phyloP scores from a whole-genome alignment of 1,139 yeast species.

The Pichia sp. region DNA sequence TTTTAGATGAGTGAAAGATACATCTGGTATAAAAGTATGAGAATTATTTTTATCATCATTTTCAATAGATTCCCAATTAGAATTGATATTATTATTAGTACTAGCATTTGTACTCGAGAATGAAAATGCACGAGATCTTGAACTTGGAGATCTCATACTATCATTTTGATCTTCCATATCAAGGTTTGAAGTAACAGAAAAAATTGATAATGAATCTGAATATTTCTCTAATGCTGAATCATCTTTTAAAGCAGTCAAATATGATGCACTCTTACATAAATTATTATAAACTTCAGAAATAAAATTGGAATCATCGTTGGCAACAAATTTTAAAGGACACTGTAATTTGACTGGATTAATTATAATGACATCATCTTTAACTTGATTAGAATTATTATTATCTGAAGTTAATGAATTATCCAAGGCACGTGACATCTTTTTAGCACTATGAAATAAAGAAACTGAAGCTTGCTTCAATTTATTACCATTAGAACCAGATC shows the following conservation, averaged over 20 bases:
- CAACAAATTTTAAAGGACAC: conserved; percentile 28
- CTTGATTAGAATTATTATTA: conserved; percentile 1
- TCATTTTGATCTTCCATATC: conserved; percentile 9
- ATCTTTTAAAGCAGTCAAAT: conserved; percentile 21
- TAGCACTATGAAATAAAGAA: conserved; percentile 12
- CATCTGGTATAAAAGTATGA: conserved; percentile 54
- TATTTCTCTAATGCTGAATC: conserved; percentile 9
- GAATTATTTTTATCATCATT: conserved; percentile 6
- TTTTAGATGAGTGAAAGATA: conserved; percentile 58
- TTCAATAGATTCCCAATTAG: not conserved
- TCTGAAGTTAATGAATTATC: conserved; percentile 9
- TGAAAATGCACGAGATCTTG: conserved; percentile 15
- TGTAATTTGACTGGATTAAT: conserved; percentile 30
- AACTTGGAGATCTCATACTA: conserved; percentile 5
- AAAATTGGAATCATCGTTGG: conserved; percentile 26
- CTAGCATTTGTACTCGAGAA: conserved; percentile 1
- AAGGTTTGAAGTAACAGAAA: conserved; percentile 23
- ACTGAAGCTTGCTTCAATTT: conserved; percentile 15
- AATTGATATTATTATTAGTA: not conserved
- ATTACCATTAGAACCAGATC: conserved; percentile 1
- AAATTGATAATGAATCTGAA: conserved; percentile 21
- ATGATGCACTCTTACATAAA: conserved; percentile 20
- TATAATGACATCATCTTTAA: conserved; percentile 23
- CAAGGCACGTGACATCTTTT: conserved; percentile 17
- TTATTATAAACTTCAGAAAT: conserved; percentile 23